Evolutionary conservation across 352 stramenopile genomes (phyloP), one percentile per base, ranked within the genome.

Genomic region (Peronospora tabacina): DNA sequence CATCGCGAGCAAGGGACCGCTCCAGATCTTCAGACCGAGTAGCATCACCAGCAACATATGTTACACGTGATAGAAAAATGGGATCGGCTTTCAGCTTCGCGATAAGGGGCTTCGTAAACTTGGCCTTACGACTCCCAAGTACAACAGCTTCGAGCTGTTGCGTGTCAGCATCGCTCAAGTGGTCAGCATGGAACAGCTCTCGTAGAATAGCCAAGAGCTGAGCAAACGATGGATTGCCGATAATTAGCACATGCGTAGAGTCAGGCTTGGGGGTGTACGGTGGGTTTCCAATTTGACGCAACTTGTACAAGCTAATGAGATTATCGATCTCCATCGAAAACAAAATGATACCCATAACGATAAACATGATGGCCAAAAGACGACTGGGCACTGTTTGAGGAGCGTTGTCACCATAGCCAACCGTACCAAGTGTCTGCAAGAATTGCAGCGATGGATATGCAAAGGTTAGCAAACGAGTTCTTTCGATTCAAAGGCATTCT

Each of bases 271-370:
- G 71, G 10, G 64, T 63, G 46, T 85, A 93, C 2, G 82, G 70
- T 5, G 82, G 77, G 39, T 93, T 93, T 13, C 82, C 82, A 52
- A 90, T 82, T 49, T 88, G 75, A 2, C 75, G 70, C 34, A 87
- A 71, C 33, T 85, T 80, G 65, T 90, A 91, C 42, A 95, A 49
- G n/a, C 68, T 82, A 44, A 92, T 84, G 11, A 95, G 60, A 52
- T 90, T 91, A 40, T 92, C 80, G 32, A 91, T 91, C 63, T 95
- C 81, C 68, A 89, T 87, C 0, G 82, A 91, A 32, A 95, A 91
- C 42, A 94, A 53, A 45, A 94, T 82, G 39, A 95, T 72, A 33
- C 82, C 81, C 60, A 90, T 86, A 43, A 90, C 68, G 49, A 95
- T 93, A 50, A 95, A 92, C 63, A 90, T 82, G 61, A 95, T 92